These are phyloP conservation scores for Citrullus amarus DNA, from an alignment of 306 rosid species.

Conservation along the genomic window DNA sequence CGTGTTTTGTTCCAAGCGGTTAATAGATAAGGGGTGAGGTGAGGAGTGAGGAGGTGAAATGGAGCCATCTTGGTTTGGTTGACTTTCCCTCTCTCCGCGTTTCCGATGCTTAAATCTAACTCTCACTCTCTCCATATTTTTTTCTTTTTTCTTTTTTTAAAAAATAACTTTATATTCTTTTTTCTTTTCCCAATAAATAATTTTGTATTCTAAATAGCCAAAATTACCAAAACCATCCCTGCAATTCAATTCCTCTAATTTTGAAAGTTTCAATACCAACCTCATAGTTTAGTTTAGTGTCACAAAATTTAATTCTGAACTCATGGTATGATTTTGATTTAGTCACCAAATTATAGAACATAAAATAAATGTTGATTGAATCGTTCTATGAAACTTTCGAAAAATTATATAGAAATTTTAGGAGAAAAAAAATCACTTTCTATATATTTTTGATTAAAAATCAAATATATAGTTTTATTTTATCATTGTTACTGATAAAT, in stretches of 20 bases:
- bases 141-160: not conserved
- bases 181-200: too few species aligned
- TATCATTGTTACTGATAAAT: not conserved
- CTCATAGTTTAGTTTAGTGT: not conserved
- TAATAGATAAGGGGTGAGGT: not conserved
- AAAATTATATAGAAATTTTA: too few species aligned
- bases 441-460: too few species aligned
- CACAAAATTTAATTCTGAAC: not conserved
- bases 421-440: too few species aligned
- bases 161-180: too few species aligned
- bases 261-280: not conserved
- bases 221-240: too few species aligned
- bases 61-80: conserved; percentile 2
- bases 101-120: conserved; percentile 1
- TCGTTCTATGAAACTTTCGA: not conserved
- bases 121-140: not conserved
- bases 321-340: too few species aligned
- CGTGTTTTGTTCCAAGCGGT: not conserved
- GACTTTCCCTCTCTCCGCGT: not conserved
- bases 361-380: too few species aligned
- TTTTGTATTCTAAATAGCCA: too few species aligned
- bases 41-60: not conserved
- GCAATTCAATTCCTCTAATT: not conserved
- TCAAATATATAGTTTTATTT: not conserved
- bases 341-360: too few species aligned